Conservation (phyloP, 2,329 filamentous ascomycete species). For the Hypoxylon sp. region DNA sequence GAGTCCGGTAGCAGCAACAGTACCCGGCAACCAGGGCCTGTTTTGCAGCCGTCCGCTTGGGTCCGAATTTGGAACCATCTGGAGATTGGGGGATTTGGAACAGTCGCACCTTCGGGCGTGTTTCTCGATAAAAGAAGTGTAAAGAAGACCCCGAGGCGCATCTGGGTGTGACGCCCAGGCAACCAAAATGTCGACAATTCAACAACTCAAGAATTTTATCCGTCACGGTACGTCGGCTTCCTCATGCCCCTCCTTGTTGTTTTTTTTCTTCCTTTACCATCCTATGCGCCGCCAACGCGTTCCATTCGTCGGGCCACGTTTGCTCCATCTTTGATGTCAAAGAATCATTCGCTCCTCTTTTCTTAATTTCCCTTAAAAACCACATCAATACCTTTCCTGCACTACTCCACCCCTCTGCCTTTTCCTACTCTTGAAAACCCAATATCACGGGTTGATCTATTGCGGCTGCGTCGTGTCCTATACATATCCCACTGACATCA, state of each 20-base stretch:
- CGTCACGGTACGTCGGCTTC: slow-evolving; percentile 75
- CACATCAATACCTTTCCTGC: neutral
- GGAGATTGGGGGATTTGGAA: slow-evolving; percentile 3
- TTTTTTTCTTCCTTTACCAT: slow-evolving; percentile 1
- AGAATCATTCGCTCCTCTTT: neutral
- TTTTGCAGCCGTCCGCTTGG: slow-evolving; percentile 20
- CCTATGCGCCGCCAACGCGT: slow-evolving; percentile 10
- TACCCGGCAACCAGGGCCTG: slow-evolving; percentile 3
- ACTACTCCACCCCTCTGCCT: neutral
- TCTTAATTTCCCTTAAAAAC: neutral
- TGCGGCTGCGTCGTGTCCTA: slow-evolving; percentile 7
- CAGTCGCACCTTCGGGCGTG: slow-evolving; percentile 20
- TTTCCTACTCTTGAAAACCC: slow-evolving; percentile 1
- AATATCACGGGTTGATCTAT: neutral
- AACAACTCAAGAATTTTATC: slow-evolving; percentile 98
- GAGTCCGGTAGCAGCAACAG: neutral
- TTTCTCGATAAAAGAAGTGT: slow-evolving; percentile 20
- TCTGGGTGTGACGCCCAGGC: slow-evolving; percentile 39
- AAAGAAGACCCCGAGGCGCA: slow-evolving; percentile 14
- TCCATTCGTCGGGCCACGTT: slow-evolving; percentile 9
- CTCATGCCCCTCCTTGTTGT: slow-evolving; percentile 10
- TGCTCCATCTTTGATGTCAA: slow-evolving; percentile 2
- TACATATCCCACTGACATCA: slow-evolving; percentile 46
- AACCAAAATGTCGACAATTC: slow-evolving; percentile 73
- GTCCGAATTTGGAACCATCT: slow-evolving; percentile 21